phyloP scores from a whole-genome alignment of 768 basidiomycete species.

The Amanita muscaria region DNA sequence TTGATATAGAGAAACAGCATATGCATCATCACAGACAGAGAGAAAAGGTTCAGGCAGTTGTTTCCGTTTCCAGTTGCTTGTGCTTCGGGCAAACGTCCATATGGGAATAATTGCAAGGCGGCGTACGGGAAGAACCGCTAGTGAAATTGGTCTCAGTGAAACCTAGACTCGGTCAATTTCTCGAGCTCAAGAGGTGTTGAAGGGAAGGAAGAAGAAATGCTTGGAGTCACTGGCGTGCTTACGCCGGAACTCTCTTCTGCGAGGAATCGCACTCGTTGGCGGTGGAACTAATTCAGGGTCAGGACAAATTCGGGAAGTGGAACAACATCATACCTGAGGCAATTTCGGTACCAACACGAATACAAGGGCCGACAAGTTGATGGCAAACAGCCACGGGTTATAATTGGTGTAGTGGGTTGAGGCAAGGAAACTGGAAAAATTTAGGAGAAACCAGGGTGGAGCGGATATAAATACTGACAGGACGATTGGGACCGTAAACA shows the following conservation, averaged over 20 bases:
- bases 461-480: slow-evolving; percentile 48
- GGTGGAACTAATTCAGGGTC: slow-evolving; percentile 52
- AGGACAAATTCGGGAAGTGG: slow-evolving; percentile 10
- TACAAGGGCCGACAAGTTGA: slow-evolving; percentile 76
- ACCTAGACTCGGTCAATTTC: slow-evolving; percentile 15
- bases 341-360: slow-evolving; percentile 90
- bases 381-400: slow-evolving; percentile 85
- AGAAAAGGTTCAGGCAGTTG: neutral
- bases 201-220: slow-evolving; percentile 45
- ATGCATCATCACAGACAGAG: slow-evolving; percentile 5
- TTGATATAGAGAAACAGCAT: neutral
- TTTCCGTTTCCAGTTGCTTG: neutral
- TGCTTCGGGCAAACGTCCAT: neutral
- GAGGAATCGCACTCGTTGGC: slow-evolving; percentile 75
- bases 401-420: slow-evolving; percentile 99
- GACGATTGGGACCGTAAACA: slow-evolving; percentile 79
- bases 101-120: neutral
- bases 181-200: slow-evolving; percentile 25
- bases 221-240: slow-evolving; percentile 55
- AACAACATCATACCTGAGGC: slow-evolving; percentile 59
- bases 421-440: slow-evolving; percentile 70
- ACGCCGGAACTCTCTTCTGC: slow-evolving; percentile 55
- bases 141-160: slow-evolving; percentile 26
- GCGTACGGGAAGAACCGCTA: slow-evolving; percentile 35
- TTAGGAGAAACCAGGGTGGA: neutral